phyloP scores from a whole-genome alignment of 2,329 filamentous ascomycete genomes.

The Curvularia sp. region DNA sequence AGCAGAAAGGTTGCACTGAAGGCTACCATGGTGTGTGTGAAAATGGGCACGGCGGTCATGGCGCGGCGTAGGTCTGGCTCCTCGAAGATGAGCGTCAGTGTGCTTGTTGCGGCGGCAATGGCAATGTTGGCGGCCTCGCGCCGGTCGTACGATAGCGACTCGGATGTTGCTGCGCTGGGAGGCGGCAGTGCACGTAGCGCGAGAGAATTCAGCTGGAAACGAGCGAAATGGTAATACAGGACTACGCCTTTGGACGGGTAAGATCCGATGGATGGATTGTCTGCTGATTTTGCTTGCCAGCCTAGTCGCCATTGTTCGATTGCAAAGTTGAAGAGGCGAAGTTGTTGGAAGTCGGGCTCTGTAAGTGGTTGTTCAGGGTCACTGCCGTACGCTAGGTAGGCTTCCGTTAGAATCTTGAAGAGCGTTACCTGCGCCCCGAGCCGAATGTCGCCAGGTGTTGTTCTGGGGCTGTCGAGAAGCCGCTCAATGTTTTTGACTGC shows the following conservation, averaged over 20 bases:
- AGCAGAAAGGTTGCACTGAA: constrained; percentile 61
- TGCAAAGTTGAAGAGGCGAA: constrained; percentile 52
- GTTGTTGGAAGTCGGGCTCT: constrained; percentile 48
- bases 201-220: constrained; percentile 61
- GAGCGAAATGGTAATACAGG: constrained; percentile 62
- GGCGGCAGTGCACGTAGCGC: constrained; percentile 52
- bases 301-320: constrained; percentile 54
- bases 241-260: constrained; percentile 59
- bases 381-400: constrained; percentile 44
- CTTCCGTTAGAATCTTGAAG: constrained; percentile 45
- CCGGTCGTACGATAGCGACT: constrained; percentile 54
- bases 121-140: constrained; percentile 51
- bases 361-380: constrained; percentile 47
- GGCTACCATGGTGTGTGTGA: constrained; percentile 61
- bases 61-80: constrained; percentile 55
- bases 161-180: constrained; percentile 54
- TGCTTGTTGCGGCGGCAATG: constrained; percentile 57
- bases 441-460: constrained; percentile 41
- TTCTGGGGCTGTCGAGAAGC: constrained; percentile 39
- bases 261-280: constrained; percentile 38
- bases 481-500: constrained; percentile 48
- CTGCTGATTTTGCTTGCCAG: constrained; percentile 47
- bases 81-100: constrained; percentile 55
- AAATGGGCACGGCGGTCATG: constrained; percentile 57
- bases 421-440: constrained; percentile 42